Conservation (phyloP, 164 flowering plant species). For the Umbellularia californica region DNA sequence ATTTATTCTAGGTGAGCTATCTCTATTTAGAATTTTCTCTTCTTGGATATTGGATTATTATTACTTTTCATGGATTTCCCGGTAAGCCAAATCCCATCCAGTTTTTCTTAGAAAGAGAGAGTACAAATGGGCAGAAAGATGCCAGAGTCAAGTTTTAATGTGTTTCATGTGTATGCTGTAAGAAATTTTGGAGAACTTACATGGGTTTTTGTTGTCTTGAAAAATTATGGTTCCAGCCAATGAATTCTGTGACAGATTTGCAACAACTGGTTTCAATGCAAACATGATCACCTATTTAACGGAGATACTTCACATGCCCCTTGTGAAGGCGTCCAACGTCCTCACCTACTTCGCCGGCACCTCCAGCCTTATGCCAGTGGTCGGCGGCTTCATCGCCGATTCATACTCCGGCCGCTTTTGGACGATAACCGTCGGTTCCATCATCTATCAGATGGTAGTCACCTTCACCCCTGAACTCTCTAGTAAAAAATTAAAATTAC, state of each 20-base stretch:
- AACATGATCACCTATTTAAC: slow-evolving; percentile 73
- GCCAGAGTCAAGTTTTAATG: too few species aligned
- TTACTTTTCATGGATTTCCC: too few species aligned
- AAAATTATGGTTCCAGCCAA: slow-evolving; percentile 33
- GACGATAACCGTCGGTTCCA: slow-evolving; percentile 47
- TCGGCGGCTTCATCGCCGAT: slow-evolving; percentile 65
- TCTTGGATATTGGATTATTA: too few species aligned
- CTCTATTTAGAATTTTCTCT: neutral
- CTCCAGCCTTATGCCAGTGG: slow-evolving; percentile 46
- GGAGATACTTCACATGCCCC: slow-evolving; percentile 54
- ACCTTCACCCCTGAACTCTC: too few species aligned
- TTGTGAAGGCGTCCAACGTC: slow-evolving; percentile 60
- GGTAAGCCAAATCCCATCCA: too few species aligned
- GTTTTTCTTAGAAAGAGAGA: too few species aligned
- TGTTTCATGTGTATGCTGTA: too few species aligned
- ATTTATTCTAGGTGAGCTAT: slow-evolving; percentile 50
- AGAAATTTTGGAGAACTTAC: neutral
- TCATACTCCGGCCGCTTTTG: slow-evolving; percentile 59
- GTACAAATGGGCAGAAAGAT: too few species aligned
- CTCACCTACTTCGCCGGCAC: slow-evolving; percentile 59
- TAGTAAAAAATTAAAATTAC: too few species aligned
- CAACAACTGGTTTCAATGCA: slow-evolving; percentile 47
- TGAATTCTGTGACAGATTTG: slow-evolving; percentile 62
- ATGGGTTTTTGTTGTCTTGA: neutral
- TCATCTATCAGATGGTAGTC: slow-evolving; percentile 51